A percentile compares a stretch with the other conserved stretches of the same genome.
phyloP scores from a whole-genome alignment of 352 stramenopile species.

The Globisporangium carolinianum region DNA sequence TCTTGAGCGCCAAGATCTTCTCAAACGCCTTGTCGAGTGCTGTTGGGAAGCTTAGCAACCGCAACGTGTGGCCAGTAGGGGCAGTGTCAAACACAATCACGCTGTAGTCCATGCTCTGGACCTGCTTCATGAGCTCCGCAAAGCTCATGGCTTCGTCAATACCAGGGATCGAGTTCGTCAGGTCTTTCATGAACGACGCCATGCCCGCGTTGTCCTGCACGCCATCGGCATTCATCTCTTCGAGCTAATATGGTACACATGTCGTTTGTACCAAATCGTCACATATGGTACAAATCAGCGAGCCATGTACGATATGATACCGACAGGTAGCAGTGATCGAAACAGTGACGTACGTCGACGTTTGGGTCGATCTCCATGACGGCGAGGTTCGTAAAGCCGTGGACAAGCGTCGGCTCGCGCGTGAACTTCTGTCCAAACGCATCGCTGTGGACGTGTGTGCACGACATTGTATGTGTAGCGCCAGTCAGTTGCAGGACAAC shows the following conservation, averaged over 20 bases:
- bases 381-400: constrained; percentile 97
- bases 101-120: constrained; percentile 97
- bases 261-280: no score
- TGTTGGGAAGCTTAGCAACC: constrained; percentile 95
- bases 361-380: constrained; percentile 98
- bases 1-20: constrained; percentile 97
- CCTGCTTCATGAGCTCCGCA: constrained; percentile 98
- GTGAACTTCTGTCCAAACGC: constrained; percentile 99
- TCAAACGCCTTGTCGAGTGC: constrained; percentile 98
- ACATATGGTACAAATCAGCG: no score
- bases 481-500: no score
- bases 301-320: background rate
- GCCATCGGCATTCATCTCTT: constrained; percentile 77
- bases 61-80: constrained; percentile 96
- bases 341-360: constrained; percentile 48
- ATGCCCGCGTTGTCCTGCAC: constrained; percentile 87
- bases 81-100: constrained; percentile 98
- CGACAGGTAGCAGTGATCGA: background rate
- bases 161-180: constrained; percentile 96
- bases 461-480: background rate
- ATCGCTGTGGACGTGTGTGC: constrained; percentile 62
- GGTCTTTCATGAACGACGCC: constrained; percentile 94
- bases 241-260: constrained; percentile 30
- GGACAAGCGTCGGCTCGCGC: constrained; percentile 94
- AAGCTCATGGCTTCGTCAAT: constrained; percentile 99